phyloP scores from a whole-genome alignment of 2,329 filamentous ascomycete genomes.

The Verticillium longisporum region DNA sequence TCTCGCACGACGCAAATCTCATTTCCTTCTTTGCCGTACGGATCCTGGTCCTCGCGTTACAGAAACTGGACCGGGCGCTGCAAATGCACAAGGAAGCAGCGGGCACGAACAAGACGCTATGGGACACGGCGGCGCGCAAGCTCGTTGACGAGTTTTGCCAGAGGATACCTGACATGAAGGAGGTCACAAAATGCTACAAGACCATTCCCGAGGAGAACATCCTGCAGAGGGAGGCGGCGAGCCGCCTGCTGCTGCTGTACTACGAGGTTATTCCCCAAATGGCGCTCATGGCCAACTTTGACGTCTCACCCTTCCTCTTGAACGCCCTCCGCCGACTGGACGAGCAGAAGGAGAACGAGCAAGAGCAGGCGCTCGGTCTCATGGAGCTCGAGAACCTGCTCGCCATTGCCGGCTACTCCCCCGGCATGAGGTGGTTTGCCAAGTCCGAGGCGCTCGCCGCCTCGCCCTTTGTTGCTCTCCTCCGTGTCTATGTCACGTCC shows the following conservation, averaged over 20 bases:
- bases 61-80: slow-evolving; percentile 65
- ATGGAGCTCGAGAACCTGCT: slow-evolving; percentile 79
- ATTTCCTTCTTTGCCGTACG: slow-evolving; percentile 80
- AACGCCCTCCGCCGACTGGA: slow-evolving; percentile 59
- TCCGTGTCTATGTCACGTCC: slow-evolving; percentile 50
- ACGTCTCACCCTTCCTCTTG: slow-evolving; percentile 72
- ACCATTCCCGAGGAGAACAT: slow-evolving; percentile 60
- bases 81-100: slow-evolving; percentile 49
- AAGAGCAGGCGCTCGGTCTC: slow-evolving; percentile 48
- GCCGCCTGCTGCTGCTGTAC: slow-evolving; percentile 74
- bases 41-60: slow-evolving; percentile 69
- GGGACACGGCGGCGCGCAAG: slow-evolving; percentile 62
- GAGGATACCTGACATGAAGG: slow-evolving; percentile 74
- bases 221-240: slow-evolving; percentile 71
- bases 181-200: slow-evolving; percentile 69
- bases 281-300: slow-evolving; percentile 78
- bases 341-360: slow-evolving; percentile 39
- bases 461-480: slow-evolving; percentile 66
- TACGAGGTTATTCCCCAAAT: slow-evolving; percentile 75
- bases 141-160: slow-evolving; percentile 70
- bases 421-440: slow-evolving; percentile 86
- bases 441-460: slow-evolving; percentile 57
- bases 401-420: slow-evolving; percentile 71
- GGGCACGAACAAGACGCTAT: slow-evolving; percentile 37
- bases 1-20: slow-evolving; percentile 71